Conservation (phyloP, 805 yeast genomes). For the Candida silvatica region DNA sequence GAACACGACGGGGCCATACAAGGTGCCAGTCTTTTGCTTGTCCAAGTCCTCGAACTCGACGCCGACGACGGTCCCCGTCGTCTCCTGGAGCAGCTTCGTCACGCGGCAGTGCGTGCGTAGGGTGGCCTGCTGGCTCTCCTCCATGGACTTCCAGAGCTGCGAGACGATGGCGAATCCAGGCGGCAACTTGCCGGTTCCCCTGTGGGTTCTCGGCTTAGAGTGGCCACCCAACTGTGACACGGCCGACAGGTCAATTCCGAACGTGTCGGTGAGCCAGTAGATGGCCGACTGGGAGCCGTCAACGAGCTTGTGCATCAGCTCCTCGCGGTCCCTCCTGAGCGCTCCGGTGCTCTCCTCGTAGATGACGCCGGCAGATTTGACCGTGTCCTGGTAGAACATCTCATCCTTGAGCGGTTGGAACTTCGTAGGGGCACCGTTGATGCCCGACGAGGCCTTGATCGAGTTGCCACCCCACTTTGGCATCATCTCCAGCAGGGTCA, state of each 20-base stretch:
- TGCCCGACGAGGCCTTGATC: slow-evolving; percentile 61
- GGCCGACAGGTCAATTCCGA: slow-evolving; percentile 53
- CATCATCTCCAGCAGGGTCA: slow-evolving; percentile 48
- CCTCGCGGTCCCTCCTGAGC: slow-evolving; percentile 31
- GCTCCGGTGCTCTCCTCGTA: slow-evolving; percentile 33
- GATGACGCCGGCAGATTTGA: slow-evolving; percentile 42
- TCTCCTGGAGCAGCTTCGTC: slow-evolving; percentile 29
- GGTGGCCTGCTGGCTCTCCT: slow-evolving; percentile 31
- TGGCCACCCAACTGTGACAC: slow-evolving; percentile 82
- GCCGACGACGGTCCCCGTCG: slow-evolving; percentile 14
- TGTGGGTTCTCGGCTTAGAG: slow-evolving; percentile 70
- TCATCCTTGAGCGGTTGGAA: slow-evolving; percentile 49
- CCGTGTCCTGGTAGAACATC: slow-evolving; percentile 56
- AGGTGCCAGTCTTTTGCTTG: slow-evolving; percentile 11
- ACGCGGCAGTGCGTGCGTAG: slow-evolving; percentile 27
- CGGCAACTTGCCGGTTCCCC: slow-evolving; percentile 59
- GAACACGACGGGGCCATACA: slow-evolving; percentile 51
- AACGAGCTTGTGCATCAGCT: slow-evolving; percentile 50
- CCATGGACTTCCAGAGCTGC: slow-evolving; percentile 40
- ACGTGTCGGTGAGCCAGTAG: slow-evolving; percentile 58
- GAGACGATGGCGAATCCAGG: slow-evolving; percentile 64
- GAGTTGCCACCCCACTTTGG: slow-evolving; percentile 57
- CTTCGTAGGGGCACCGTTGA: slow-evolving; percentile 63
- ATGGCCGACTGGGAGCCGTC: slow-evolving; percentile 59
- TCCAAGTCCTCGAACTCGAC: slow-evolving; percentile 23